Evolutionary conservation across 345 rosid species (phyloP), one percentile per base, ranked within the genome.

Genomic region (Alliaria petiolata): DNA sequence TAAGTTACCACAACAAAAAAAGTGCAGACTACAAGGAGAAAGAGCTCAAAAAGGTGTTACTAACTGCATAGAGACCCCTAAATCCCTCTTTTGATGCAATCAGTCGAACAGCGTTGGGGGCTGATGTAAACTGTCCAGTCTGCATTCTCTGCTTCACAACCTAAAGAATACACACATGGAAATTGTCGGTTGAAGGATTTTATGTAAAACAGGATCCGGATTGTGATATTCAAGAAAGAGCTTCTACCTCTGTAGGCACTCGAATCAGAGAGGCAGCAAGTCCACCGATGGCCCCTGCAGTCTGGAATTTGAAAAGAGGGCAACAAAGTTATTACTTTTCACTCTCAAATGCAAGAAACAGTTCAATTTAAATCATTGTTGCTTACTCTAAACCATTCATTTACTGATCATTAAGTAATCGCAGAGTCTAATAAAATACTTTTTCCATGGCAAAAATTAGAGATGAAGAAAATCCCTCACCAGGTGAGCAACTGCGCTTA

Each of bases 121-220:
- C 92, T 22, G 98, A 87, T 47, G 84, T 72, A 80, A 88, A 95
- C 61, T 95, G 99, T 58, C 92, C 91, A 19, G 99, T 89, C 80
- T 91, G 97, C 96, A 89, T 85, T 84, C 99, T 84, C 75, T 89
- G 93, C 81, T 91, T 95, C 58, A 95, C 92, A 80, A 95, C 99
- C 98, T 95, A 79, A 36, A 34, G 19, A 63, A 62, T 43, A 74
- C 52, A 42, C 50, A 68, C 8, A 68, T 26, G 9, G 4, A 53
- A 15, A 57, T 63, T 22, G 17, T 65, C 1, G 1, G 30, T 30
- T n/a, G 61, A 56, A 25, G 2, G 8, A 67, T 15, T 38, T 13
- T 19, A 54, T 46, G 36, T 22, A 59, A 40, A 62, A 46, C 3
- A 38, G 5, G 39, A 16, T 16, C 50, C 62, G 35, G 35, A 56